Conservation (phyloP, 805 yeast species). For the Huiozyma sinensis region DNA sequence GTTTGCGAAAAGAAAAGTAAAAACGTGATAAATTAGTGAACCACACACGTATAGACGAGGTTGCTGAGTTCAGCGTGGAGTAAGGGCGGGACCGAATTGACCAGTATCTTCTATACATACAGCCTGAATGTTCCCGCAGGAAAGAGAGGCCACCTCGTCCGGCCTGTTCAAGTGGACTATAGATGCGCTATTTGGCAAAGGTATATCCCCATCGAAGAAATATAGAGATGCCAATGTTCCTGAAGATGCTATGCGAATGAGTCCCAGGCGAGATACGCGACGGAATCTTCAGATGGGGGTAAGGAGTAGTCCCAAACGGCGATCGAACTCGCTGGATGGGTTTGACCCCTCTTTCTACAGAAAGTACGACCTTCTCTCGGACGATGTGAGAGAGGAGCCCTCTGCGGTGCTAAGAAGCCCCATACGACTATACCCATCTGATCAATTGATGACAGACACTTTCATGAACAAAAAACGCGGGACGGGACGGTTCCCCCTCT, state of each 20-base stretch:
- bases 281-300: slow-evolving; percentile 8
- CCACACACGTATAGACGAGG: too few species aligned
- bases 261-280: slow-evolving; percentile 8
- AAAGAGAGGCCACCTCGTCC: not conserved
- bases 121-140: too few species aligned
- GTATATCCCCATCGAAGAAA: slow-evolving; percentile 22
- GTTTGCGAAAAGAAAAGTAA: too few species aligned
- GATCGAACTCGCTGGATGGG: slow-evolving; percentile 23
- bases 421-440: slow-evolving; percentile 5
- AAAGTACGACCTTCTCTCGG: slow-evolving; percentile 18
- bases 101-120: too few species aligned
- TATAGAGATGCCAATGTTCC: slow-evolving; percentile 4
- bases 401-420: slow-evolving; percentile 9
- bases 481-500: not conserved
- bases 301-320: slow-evolving; percentile 1
- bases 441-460: not conserved
- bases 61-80: too few species aligned
- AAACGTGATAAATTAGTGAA: too few species aligned
- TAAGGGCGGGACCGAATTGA: too few species aligned
- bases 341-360: slow-evolving; percentile 15
- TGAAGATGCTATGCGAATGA: not conserved
- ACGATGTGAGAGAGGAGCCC: not conserved
- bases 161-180: slow-evolving; percentile 20
- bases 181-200: slow-evolving; percentile 25
- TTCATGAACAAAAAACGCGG: not conserved